Evolutionary conservation across 2,329 filamentous ascomycete genomes (phyloP).

Genomic region (Phyllosticta citribraziliensis): DNA sequence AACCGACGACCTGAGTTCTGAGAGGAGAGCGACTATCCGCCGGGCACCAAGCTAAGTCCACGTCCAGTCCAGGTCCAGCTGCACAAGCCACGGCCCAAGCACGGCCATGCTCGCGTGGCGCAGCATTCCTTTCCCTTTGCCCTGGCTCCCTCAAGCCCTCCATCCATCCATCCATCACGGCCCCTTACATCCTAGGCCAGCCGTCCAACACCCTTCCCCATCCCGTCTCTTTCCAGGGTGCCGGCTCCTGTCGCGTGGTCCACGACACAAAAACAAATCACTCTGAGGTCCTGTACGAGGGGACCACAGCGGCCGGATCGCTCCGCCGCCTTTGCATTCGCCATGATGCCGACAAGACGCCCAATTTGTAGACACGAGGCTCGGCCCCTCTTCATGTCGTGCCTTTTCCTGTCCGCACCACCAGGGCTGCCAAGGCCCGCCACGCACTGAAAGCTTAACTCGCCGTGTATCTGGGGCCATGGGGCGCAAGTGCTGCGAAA

Average conservation of each 20-base stretch:
- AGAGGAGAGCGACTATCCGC: background rate
- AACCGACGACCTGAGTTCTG: background rate
- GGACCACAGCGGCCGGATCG: background rate
- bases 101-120: background rate
- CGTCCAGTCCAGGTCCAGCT: background rate
- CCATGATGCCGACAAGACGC: background rate
- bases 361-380: background rate
- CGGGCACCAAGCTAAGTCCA: background rate
- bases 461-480: background rate
- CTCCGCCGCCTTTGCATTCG: background rate
- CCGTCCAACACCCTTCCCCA: background rate
- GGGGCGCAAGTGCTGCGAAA: background rate
- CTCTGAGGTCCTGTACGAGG: background rate
- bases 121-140: background rate
- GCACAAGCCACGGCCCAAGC: background rate
- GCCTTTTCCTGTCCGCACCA: background rate
- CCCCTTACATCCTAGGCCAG: background rate
- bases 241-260: background rate
- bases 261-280: background rate
- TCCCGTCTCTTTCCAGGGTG: background rate
- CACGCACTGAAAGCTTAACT: background rate
- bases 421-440: background rate
- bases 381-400: background rate
- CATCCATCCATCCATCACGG: background rate
- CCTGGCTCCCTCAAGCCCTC: background rate